These are phyloP conservation scores for Pseudogymnoascus sp. DNA, from an alignment of 2,329 filamentous ascomycete genomes.

Conservation along the genomic window DNA sequence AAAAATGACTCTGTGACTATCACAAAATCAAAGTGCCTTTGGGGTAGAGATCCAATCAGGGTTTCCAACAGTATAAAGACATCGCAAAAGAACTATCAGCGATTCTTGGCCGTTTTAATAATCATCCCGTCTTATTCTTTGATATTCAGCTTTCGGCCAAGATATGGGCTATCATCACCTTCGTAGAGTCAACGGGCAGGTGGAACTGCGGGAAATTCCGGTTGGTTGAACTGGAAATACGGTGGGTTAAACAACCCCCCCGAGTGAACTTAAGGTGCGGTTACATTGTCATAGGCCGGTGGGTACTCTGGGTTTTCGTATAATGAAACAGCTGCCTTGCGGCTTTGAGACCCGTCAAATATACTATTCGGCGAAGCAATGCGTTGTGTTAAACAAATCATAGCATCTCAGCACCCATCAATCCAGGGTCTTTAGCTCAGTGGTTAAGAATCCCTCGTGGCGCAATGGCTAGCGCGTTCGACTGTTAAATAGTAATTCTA, in stretches of 20 bases:
- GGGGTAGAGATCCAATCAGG: not conserved
- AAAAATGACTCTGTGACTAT: not conserved
- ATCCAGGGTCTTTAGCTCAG: not conserved
- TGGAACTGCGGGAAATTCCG: not conserved
- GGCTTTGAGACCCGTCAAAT: not conserved
- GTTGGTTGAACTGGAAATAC: not conserved
- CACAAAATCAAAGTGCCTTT: not conserved
- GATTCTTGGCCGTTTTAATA: not conserved
- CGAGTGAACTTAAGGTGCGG: not conserved
- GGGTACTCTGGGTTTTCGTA: not conserved
- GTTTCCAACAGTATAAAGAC: too few species aligned
- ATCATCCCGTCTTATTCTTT: not conserved
- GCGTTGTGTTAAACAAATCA: not conserved
- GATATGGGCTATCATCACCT: not conserved
- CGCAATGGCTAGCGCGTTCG: slow-evolving; percentile 11
- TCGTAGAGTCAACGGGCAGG: not conserved
- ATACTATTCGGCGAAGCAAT: not conserved
- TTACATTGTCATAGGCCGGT: not conserved
- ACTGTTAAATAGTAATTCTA: slow-evolving; percentile 5
- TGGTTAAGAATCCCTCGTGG: slow-evolving; percentile 10
- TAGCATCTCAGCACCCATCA: not conserved
- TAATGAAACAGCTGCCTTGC: not conserved
- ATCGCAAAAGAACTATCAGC: not conserved
- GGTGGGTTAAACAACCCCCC: not conserved
- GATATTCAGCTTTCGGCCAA: not conserved